phyloP scores from a whole-genome alignment of 495 filamentous ascomycete genomes.

The Penicillium alfredii region DNA sequence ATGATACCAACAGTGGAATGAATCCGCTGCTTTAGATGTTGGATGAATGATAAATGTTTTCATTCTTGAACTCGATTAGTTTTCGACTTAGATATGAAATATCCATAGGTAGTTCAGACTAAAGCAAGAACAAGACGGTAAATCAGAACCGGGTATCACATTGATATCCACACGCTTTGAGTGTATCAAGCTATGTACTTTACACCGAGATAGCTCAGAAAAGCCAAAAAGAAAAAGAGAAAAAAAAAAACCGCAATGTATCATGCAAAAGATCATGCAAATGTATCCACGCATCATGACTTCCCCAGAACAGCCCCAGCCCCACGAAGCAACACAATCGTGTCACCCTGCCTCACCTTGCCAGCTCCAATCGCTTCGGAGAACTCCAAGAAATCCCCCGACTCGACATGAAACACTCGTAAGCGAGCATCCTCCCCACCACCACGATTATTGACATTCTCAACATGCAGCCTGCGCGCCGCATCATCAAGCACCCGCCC shows the following conservation, averaged over 20 bases:
- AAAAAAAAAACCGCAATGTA: conserved; percentile 1
- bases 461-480: conserved; percentile 69
- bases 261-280: too few species aligned
- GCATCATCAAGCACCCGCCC: conserved; percentile 84
- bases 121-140: too few species aligned
- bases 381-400: conserved; percentile 78
- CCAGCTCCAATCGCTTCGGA: conserved; percentile 66
- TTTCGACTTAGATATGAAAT: too few species aligned
- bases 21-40: too few species aligned
- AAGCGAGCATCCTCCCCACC: conserved; percentile 71
- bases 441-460: conserved; percentile 83
- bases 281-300: conserved; percentile 11
- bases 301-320: conserved; percentile 57
- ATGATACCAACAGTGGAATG: conserved; percentile 21
- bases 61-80: background rate
- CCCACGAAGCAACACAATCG: conserved; percentile 79
- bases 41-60: too few species aligned
- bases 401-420: conserved; percentile 87
- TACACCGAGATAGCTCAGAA: conserved; percentile 9
- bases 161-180: conserved; percentile 2
- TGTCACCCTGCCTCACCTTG: conserved; percentile 70
- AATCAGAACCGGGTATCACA: background rate
- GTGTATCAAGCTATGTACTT: conserved; percentile 2
- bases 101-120: too few species aligned
- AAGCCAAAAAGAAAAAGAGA: conserved; percentile 5